Evolutionary conservation across 2,329 filamentous ascomycete genomes (phyloP).

Genomic region (Lachnellula arida): DNA sequence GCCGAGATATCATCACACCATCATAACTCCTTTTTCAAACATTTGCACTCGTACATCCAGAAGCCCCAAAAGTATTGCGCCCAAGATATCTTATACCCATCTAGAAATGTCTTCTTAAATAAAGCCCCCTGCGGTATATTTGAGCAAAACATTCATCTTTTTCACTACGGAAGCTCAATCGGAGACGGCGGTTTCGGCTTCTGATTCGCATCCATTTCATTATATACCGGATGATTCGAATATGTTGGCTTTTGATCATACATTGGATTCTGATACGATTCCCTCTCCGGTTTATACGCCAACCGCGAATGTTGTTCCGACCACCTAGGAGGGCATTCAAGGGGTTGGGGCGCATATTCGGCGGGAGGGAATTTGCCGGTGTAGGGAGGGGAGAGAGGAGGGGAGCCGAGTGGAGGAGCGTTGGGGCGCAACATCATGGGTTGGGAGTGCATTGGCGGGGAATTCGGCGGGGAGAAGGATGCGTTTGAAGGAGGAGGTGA

Average conservation of each 20-base stretch:
- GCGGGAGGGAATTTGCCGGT: not conserved
- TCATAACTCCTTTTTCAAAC: no score
- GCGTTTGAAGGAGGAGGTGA: not conserved
- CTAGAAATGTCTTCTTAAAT: no score
- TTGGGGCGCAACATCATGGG: not conserved
- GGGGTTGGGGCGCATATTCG: not conserved
- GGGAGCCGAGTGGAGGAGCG: not conserved
- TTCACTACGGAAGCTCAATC: not conserved
- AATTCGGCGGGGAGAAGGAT: not conserved
- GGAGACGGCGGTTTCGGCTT: not conserved
- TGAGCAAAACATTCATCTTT: not conserved
- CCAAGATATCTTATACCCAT: no score
- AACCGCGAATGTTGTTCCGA: constrained; percentile 7
- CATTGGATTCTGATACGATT: not conserved
- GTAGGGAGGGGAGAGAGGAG: constrained; percentile 3
- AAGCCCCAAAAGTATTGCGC: no score
- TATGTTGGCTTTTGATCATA: constrained; percentile 10
- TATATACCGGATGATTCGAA: not conserved
- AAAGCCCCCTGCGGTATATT: no score
- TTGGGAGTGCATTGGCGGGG: not conserved
- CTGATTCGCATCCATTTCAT: constrained; percentile 9
- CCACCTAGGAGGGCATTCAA: constrained; percentile 6
- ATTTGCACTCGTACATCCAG: no score
- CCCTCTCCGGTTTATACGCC: not conserved
- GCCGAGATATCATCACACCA: no score